Evolutionary conservation across 1,284 basidiomycete species (phyloP), one percentile per base, ranked within the genome.

Genomic region (Cutaneotrichosporon mucoides): DNA sequence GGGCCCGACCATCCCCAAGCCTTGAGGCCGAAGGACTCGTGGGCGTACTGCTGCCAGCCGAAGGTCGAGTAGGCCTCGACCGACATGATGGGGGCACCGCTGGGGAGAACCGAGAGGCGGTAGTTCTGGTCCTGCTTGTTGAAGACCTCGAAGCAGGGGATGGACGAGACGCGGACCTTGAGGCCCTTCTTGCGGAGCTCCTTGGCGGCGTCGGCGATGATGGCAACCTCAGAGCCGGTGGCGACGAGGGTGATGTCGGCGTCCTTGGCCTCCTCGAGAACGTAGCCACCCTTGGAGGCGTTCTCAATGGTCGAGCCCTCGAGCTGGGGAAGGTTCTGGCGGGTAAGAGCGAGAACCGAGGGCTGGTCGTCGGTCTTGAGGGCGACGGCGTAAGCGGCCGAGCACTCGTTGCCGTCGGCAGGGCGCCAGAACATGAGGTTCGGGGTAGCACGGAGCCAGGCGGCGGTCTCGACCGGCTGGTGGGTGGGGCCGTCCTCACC

Each of bases 401-500:
- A 93, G 41, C 89, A 91, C 66, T 95, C 93, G 77, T 95, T 94
- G 48, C 92, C 92, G 76, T 96, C 92, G 43, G 92, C 92, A 6
- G 91, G 90, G 61, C 90, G 86, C 90, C 90, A 92, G 82, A 92
- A 89, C 62, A 87, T 88, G 58, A 92, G 79, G 83, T 96, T 96
- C 69, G 93, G 94, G 61, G 86, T 85, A 34, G 93, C 88, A 68
- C 93, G 89, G 76, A 96, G 83, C 78, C 89, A 89, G 57, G 85
- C 86, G 63, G 85, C 89, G 43, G 89, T 91, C 82, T 96, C 93
- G 61, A 95, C 83, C 37, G 66, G 62, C 57, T 65, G 93, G 79
- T 97, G 93, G 53, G 94, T 97, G 55, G 94, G 93, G 49, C 94
- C 94, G 71, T 97, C 93, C 80, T 97, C 93, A 66, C 76, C 90